These are phyloP conservation scores for Beta lomatogona DNA, from an alignment of 179 eudicot species.

Conservation along the genomic window DNA sequence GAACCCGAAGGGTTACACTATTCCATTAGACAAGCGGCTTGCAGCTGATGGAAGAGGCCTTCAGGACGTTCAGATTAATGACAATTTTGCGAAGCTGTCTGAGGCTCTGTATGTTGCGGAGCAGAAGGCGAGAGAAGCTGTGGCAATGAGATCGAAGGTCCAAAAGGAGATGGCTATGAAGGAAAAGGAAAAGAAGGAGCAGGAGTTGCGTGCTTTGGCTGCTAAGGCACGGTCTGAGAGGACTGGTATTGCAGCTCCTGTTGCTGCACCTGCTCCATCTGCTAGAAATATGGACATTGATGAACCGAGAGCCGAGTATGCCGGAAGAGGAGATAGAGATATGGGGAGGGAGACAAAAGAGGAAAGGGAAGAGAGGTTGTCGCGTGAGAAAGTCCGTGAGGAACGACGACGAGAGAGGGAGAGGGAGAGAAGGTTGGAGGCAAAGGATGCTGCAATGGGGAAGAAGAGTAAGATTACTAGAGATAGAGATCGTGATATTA, in stretches of 20 bases:
- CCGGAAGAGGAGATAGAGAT: conserved; percentile 46
- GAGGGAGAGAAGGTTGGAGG: conserved; percentile 87
- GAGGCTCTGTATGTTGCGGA: conserved; percentile 84
- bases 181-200: conserved; percentile 76
- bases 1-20: conserved; percentile 91
- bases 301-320: conserved; percentile 52
- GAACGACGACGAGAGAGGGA: conserved; percentile 79
- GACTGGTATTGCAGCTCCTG: conserved; percentile 56
- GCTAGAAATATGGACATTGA: conserved; percentile 45
- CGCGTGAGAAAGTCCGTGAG: conserved; percentile 83
- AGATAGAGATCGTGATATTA: conserved; percentile 83
- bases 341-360: conserved; percentile 54
- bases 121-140: conserved; percentile 91
- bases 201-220: conserved; percentile 71
- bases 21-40: conserved; percentile 84
- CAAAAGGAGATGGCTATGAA: conserved; percentile 95
- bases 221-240: conserved; percentile 86
- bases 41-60: conserved; percentile 97
- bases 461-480: conserved; percentile 88
- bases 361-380: conserved; percentile 58
- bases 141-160: conserved; percentile 84
- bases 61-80: conserved; percentile 90
- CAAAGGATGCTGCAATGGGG: conserved; percentile 88
- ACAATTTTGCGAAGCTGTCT: conserved; percentile 83
- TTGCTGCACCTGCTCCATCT: conserved; percentile 44